Percentiles rank a stretch among this genome's conserved stretches.
These are phyloP conservation scores for Capsella rubella DNA, from an alignment of 441 rosid species.

Conservation along the genomic window DNA sequence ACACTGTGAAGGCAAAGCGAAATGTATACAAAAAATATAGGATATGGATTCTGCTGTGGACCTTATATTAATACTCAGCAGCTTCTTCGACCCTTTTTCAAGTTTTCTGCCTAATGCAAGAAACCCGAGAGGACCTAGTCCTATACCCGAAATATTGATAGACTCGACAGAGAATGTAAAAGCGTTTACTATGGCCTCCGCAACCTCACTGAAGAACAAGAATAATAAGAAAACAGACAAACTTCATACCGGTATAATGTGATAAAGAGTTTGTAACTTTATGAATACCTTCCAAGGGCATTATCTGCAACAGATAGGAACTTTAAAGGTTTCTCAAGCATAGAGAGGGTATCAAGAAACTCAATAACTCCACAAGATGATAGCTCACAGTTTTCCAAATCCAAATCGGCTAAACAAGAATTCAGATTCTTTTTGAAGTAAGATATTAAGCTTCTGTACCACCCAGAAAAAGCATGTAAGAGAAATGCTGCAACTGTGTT, in stretches of 20 bases:
- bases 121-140: conserved; percentile 83
- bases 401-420: conserved; percentile 61
- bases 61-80: conserved; percentile 78
- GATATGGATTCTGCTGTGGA: conserved; percentile 41
- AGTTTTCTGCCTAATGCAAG: conserved; percentile 53
- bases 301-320: conserved; percentile 84
- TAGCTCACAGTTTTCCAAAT: conserved; percentile 80
- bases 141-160: conserved; percentile 76
- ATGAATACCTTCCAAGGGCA: conserved; percentile 69
- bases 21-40: conserved; percentile 18
- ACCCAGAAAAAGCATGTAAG: conserved; percentile 39
- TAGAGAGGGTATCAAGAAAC: conserved; percentile 65
- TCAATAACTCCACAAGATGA: conserved; percentile 64
- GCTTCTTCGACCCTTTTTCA: conserved; percentile 49
- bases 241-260: conserved; percentile 26
- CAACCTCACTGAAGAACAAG: conserved; percentile 60
- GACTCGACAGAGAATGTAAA: conserved; percentile 55
- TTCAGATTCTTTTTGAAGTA: conserved; percentile 64
- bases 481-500: conserved; percentile 31
- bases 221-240: conserved; percentile 31
- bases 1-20: conserved; percentile 5
- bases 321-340: conserved; percentile 54
- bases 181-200: conserved; percentile 61
- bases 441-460: conserved; percentile 74
- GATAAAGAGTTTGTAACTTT: not conserved